phyloP scores from a whole-genome alignment of 1,284 basidiomycete species.

The Mrakiaceae sp. region DNA sequence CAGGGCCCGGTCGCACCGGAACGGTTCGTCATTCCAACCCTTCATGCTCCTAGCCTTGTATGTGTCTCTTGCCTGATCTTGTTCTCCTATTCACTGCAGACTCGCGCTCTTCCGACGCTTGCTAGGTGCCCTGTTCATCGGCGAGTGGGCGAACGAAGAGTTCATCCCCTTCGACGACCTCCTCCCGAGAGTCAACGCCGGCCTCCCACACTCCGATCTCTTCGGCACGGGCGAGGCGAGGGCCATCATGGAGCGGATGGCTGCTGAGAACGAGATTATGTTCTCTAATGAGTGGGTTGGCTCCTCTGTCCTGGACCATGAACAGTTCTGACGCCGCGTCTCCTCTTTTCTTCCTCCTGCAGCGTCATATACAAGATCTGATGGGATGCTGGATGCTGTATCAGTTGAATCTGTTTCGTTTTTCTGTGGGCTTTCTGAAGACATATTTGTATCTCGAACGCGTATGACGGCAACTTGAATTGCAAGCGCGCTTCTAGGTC shows the following conservation, averaged over 20 bases:
- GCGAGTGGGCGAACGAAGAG: slow-evolving; percentile 54
- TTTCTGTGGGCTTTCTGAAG: too few relatives aligned
- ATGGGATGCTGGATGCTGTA: neutral
- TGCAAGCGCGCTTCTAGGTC: too few relatives aligned
- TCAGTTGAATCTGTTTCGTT: too few relatives aligned
- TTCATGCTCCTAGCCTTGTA: slow-evolving; percentile 4
- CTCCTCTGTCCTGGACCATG: neutral
- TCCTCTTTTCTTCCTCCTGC: neutral
- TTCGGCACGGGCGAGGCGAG: slow-evolving; percentile 74
- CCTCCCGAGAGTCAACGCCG: slow-evolving; percentile 67
- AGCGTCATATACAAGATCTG: slow-evolving; percentile 44
- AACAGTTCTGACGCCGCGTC: neutral
- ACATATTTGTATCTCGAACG: too few relatives aligned
- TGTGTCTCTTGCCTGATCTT: neutral
- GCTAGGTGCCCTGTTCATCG: slow-evolving; percentile 58
- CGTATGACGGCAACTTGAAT: too few relatives aligned
- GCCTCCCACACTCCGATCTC: slow-evolving; percentile 52
- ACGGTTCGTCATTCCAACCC: slow-evolving; percentile 37
- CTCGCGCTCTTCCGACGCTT: slow-evolving; percentile 64
- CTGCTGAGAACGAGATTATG: slow-evolving; percentile 76
- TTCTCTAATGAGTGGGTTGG: slow-evolving; percentile 60
- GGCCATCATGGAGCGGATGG: slow-evolving; percentile 64
- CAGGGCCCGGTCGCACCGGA: slow-evolving; percentile 35
- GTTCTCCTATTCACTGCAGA: slow-evolving; percentile 33
- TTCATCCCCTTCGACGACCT: slow-evolving; percentile 59